Evolutionary conservation across 345 rosid species (phyloP).

Genomic region (Microcos paniculata): DNA sequence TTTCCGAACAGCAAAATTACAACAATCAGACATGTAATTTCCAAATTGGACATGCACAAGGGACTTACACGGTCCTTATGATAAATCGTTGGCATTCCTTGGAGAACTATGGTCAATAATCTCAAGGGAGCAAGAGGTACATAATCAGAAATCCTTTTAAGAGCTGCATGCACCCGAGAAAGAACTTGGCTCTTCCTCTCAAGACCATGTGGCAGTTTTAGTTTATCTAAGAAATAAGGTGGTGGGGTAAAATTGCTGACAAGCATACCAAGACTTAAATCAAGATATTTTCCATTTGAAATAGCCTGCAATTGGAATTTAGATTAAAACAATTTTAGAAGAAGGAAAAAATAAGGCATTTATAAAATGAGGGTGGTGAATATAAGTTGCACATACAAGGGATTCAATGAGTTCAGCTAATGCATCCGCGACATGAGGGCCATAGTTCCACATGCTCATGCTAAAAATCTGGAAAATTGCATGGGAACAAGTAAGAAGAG

Average conservation of each 20-base stretch:
- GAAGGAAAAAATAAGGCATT: neutral
- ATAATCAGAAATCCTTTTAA: slow-evolving; percentile 51
- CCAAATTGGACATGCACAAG: neutral
- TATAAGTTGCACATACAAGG: slow-evolving; percentile 44
- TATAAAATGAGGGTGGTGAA: neutral
- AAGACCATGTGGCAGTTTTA: slow-evolving; percentile 41
- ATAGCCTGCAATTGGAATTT: slow-evolving; percentile 50
- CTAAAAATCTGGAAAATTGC: slow-evolving; percentile 52
- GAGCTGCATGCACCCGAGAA: slow-evolving; percentile 66
- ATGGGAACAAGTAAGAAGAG: neutral
- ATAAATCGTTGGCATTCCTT: slow-evolving; percentile 52
- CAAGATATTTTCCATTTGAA: slow-evolving; percentile 64
- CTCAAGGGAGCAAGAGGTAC: slow-evolving; percentile 76
- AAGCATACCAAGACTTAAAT: slow-evolving; percentile 66
- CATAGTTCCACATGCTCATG: slow-evolving; percentile 75
- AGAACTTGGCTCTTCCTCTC: slow-evolving; percentile 63
- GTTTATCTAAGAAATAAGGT: slow-evolving; percentile 26
- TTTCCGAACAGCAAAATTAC: neutral
- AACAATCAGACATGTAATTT: neutral
- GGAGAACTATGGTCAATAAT: slow-evolving; percentile 51
- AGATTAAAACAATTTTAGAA: neutral
- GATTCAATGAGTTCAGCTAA: slow-evolving; percentile 57
- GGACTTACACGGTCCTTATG: slow-evolving; percentile 51
- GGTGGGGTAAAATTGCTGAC: slow-evolving; percentile 72
- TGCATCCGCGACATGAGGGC: slow-evolving; percentile 68